These are phyloP conservation scores for Globisporangium spiculum DNA, from an alignment of 352 stramenopile species.

Conservation along the genomic window DNA sequence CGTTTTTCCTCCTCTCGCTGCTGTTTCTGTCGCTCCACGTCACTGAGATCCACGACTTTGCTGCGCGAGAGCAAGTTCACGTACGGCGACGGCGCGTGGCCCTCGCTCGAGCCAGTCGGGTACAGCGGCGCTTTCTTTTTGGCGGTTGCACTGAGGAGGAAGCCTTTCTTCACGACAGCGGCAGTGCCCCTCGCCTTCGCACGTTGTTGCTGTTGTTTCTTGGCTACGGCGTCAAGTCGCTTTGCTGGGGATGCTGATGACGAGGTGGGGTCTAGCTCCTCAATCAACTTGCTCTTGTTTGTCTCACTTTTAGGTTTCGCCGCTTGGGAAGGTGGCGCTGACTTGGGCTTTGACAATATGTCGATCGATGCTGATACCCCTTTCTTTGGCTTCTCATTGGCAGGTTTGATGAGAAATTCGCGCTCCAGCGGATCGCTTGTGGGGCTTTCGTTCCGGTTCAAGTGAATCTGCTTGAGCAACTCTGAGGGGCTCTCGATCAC, in stretches of 20 bases:
- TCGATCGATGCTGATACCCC: background rate
- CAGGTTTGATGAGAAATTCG: slow-evolving; percentile 13
- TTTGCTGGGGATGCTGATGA: background rate
- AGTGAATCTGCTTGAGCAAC: slow-evolving; percentile 52
- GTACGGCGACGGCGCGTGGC: slow-evolving; percentile 59
- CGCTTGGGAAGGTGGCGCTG: background rate
- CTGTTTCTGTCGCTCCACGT: slow-evolving; percentile 39
- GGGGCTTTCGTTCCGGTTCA: slow-evolving; percentile 16
- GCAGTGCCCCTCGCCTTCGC: slow-evolving; percentile 16
- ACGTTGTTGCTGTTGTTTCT: background rate
- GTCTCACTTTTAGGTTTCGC: slow-evolving; percentile 2
- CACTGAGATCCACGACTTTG: slow-evolving; percentile 73
- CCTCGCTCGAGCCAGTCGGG: slow-evolving; percentile 67
- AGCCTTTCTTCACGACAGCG: slow-evolving; percentile 66
- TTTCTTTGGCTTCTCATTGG: slow-evolving; percentile 1
- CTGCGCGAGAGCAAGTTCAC: slow-evolving; percentile 78
- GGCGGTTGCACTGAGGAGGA: slow-evolving; percentile 30
- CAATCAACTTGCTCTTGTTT: slow-evolving; percentile 40
- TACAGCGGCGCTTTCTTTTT: slow-evolving; percentile 55
- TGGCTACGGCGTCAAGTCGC: background rate
- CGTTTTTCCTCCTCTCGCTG: slow-evolving; percentile 26
- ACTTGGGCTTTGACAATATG: background rate
- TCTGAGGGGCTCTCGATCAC: slow-evolving; percentile 46
- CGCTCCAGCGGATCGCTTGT: background rate
- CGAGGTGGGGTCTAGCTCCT: slow-evolving; percentile 30